A percentile compares a stretch with the other conserved stretches of the same genome.
Conservation (phyloP, 805 yeast species). For the Candida andamanensis region DNA sequence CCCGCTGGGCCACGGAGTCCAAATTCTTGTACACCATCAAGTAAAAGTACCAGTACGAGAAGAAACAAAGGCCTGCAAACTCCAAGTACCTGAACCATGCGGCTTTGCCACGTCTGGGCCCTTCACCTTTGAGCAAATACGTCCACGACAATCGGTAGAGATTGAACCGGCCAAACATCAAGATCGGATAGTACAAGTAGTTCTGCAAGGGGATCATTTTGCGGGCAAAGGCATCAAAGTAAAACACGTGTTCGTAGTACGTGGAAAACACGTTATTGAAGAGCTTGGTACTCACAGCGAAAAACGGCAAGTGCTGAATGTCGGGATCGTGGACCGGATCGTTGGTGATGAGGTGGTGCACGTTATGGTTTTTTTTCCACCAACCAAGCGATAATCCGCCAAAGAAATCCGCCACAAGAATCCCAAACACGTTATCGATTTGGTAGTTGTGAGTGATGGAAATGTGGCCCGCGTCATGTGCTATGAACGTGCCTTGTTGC, state of each 20-base stretch:
- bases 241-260: constrained; percentile 62
- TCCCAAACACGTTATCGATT: constrained; percentile 69
- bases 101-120: constrained; percentile 77
- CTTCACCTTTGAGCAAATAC: constrained; percentile 67
- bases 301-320: constrained; percentile 87
- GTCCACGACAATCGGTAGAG: constrained; percentile 78
- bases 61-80: constrained; percentile 60
- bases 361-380: constrained; percentile 94
- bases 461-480: constrained; percentile 87
- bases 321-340: constrained; percentile 95
- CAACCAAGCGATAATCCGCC: constrained; percentile 92
- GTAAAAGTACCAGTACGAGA: constrained; percentile 81
- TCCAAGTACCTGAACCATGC: constrained; percentile 85
- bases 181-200: constrained; percentile 69
- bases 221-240: constrained; percentile 65
- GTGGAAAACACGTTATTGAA: constrained; percentile 72
- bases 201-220: constrained; percentile 58
- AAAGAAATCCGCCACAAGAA: constrained; percentile 64
- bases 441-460: constrained; percentile 78
- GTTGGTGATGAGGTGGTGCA: constrained; percentile 88
- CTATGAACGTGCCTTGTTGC: constrained; percentile 87
- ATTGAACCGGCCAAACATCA: constrained; percentile 81
- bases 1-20: constrained; percentile 48
- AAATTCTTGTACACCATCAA: constrained; percentile 48
- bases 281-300: constrained; percentile 73